phyloP scores from a whole-genome alignment of 2,329 filamentous ascomycete species.

The Malbranchea cinnamomea region DNA sequence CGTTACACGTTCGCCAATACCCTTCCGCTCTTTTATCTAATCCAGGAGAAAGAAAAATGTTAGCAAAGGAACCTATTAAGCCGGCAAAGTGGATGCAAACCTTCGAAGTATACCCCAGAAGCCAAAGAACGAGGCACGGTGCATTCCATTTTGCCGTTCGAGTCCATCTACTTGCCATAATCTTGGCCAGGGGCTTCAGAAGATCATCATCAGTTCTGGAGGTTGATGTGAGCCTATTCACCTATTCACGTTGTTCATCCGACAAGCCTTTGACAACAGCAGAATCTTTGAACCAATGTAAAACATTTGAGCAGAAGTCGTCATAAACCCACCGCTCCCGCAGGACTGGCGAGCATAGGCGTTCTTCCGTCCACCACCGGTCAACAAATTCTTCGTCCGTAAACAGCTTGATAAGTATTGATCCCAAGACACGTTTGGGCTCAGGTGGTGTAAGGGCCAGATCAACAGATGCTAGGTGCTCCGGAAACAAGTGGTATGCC shows the following conservation, averaged over 20 bases:
- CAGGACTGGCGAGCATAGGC: constrained; percentile 10
- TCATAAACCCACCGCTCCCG: constrained; percentile 11
- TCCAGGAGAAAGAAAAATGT: neutral
- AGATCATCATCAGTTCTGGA: constrained; percentile 15
- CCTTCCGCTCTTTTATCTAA: constrained; percentile 6
- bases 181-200: constrained; percentile 11
- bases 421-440: constrained; percentile 12
- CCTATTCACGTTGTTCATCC: constrained; percentile 12
- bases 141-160: constrained; percentile 6
- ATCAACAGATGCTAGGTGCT: constrained; percentile 10
- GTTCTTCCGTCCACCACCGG: constrained; percentile 12
- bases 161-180: constrained; percentile 13
- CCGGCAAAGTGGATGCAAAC: constrained; percentile 3
- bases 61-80: neutral
- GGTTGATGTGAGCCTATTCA: constrained; percentile 15
- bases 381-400: constrained; percentile 11
- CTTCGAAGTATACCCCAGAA: constrained; percentile 7
- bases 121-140: constrained; percentile 5
- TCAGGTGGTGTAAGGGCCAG: constrained; percentile 12
- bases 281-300: constrained; percentile 17
- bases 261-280: constrained; percentile 14
- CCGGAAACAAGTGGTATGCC: constrained; percentile 5
- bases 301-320: constrained; percentile 9
- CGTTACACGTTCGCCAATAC: neutral
- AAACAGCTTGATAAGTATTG: constrained; percentile 13